Base-by-base conservation (phyloP, 352 stramenopile genomes). In the Globisporangium abappressorium region DNA sequence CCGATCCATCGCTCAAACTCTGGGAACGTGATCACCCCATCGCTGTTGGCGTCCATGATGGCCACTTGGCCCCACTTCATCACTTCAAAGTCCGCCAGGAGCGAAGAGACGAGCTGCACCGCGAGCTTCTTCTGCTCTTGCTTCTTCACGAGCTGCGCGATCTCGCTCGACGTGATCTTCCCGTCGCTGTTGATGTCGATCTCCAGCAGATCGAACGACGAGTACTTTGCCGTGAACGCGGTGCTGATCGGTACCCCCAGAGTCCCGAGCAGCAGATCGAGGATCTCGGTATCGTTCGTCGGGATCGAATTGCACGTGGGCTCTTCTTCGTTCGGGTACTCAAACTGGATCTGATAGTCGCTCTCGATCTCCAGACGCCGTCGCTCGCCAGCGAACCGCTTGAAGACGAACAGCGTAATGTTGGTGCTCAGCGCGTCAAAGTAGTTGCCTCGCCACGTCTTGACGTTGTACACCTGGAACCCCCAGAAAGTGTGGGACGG, bases 371-470 rank as follows among this genome's bases (percentile, higher is more conserved):
- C 70, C 3, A 72, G 65, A 0, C 84, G 79, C 1, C 75, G 70
- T 9, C 74, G 72, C 22, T 85, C 78, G 1, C 81, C 80, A 14
- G 84, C 82, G 68, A 87, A 95, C 5, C 80, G 76, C 38, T 91
- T 79, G 64, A 95, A 95, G 47, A 91, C 73, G 46, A 85, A 90
- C 30, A 76, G 69, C 7, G 93, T 97, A 55, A 99, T 98, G 77
- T 99, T 99, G 0, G 84, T 93, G 41, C 82, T 92, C 1, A 95
- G 75, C 2, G 92, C 93, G 59, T 99, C 97, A 70, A 94, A 95
- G 73, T 99, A 99, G 43, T 97, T 99, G n/a, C 81, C 81, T 26
- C 86, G 84, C 97, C 97, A 99, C 9, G 89, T 93, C 77, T 98
- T 96, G 41, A 98, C 75, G 38, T 92, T 95, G 41, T 87, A 85